phyloP scores from a whole-genome alignment of 768 basidiomycete species.

The Galerina sulciceps region DNA sequence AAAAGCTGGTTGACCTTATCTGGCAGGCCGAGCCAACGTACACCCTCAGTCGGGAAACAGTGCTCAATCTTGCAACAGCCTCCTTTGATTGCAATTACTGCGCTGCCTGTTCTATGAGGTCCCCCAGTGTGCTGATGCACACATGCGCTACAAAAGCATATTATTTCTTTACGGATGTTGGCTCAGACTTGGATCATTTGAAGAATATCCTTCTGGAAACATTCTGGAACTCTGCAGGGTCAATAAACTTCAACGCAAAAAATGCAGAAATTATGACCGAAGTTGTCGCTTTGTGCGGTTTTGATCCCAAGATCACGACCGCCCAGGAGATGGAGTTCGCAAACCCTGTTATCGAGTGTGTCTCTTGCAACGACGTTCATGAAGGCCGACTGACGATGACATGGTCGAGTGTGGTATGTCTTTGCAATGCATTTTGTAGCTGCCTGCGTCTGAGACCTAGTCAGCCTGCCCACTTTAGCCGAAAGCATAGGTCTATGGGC shows the following conservation, averaged over 20 bases:
- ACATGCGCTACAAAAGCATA: too few relatives aligned
- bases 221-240: neutral
- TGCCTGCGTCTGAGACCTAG: neutral
- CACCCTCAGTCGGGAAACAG: neutral
- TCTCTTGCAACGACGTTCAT: neutral
- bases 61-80: neutral
- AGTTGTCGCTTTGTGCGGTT: neutral
- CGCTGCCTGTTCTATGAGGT: neutral
- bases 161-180: neutral
- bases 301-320: neutral
- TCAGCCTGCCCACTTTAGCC: neutral
- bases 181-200: neutral
- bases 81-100: neutral
- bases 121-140: too few relatives aligned
- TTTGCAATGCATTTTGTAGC: neutral
- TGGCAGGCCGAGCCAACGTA: neutral
- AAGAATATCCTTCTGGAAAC: neutral
- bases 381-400: neutral
- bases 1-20: neutral
- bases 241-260: neutral
- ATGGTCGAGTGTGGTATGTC: neutral
- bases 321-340: neutral
- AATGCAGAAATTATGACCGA: neutral
- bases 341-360: neutral
- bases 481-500: neutral